Conservation (phyloP, 305 asterid species). For the Fraxinus xanthoxyloides region DNA sequence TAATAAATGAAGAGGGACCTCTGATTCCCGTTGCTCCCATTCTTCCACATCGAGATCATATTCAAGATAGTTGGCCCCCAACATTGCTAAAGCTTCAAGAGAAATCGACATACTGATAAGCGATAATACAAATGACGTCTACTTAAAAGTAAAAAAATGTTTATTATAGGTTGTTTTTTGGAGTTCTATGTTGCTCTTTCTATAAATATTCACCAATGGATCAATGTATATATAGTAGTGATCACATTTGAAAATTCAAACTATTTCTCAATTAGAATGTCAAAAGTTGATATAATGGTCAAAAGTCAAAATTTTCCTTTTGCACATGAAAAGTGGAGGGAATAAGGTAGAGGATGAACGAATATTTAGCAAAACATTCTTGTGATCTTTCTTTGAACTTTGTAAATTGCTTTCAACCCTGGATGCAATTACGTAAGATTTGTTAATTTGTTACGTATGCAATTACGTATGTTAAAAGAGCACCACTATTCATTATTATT, state of each 20-base stretch:
- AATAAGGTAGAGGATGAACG: not conserved
- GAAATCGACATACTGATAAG: conserved; percentile 19
- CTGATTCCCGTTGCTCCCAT: conserved; percentile 26
- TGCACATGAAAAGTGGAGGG: not conserved
- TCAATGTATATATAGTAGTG: not conserved
- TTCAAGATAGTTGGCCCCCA: conserved; percentile 31
- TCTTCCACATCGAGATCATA: conserved; percentile 28
- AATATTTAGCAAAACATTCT: conserved; percentile 4
- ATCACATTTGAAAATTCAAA: conserved; percentile 3
- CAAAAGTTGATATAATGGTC: not conserved
- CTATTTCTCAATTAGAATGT: not conserved
- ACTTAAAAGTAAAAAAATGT: not conserved
- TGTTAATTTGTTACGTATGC: not conserved
- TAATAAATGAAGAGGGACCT: conserved; percentile 31
- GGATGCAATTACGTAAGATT: too few species aligned
- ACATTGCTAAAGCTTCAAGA: conserved; percentile 47
- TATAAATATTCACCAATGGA: not conserved
- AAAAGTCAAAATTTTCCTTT: not conserved
- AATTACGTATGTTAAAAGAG: not conserved
- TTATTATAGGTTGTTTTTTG: not conserved
- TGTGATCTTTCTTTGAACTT: conserved; percentile 15
- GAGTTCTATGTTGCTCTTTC: not conserved
- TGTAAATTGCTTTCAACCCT: too few species aligned
- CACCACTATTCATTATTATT: too few species aligned
- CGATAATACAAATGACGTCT: not conserved